Evolutionary conservation across 2,329 filamentous ascomycete genomes (phyloP), one percentile per base, ranked within the genome.

Genomic region (Phyllosticta paracitricarpa): DNA sequence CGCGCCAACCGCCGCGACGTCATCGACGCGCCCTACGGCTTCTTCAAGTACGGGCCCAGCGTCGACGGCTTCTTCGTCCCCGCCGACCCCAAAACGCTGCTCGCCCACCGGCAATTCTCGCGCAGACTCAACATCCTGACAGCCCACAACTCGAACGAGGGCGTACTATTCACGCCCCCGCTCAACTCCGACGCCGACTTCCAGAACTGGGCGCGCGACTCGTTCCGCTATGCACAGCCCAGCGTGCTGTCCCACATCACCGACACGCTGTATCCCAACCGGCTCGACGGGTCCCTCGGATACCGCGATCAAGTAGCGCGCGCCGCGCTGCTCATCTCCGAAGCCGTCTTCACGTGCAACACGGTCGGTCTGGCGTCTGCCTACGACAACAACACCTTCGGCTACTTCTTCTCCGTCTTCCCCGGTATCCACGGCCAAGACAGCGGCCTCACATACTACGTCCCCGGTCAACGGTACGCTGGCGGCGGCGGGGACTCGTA

Each of bases 401-500:
- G 74, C 1, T 84, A 84, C 71, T 69, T 79, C 25, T 85, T 84
- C 66, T 72, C 76, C 24, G 75, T 82, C 1, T 78, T 78, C 0
- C 81, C 82, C 0, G 81, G 75, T 7, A 72, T 81, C 40, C 83
- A 85, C 66, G 81, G 77, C 19, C 69, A 76, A 57, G 83, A 85
- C 64, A 65, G 82, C 3, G 63, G 74, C 0, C 84, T 81, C 65
- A 81, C 79, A 0, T 84, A 79, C 70, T 84, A 77, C 71, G 76
- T 28, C 8, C 30, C 78, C 52, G 33, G 33, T 9, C 10, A 40
- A 17, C 12, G 4, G 10, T 40, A 40, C 33, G 17, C 7, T 4
- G 33, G 33, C 4, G 33, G 33, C 14, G 74, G 72, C 26, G 72
- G 71, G 4, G 66, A 65, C 19, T 53, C 61, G 3, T 60, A 58